phyloP scores from a whole-genome alignment of 441 rosid species.

The Pelargonium fulgidum region DNA sequence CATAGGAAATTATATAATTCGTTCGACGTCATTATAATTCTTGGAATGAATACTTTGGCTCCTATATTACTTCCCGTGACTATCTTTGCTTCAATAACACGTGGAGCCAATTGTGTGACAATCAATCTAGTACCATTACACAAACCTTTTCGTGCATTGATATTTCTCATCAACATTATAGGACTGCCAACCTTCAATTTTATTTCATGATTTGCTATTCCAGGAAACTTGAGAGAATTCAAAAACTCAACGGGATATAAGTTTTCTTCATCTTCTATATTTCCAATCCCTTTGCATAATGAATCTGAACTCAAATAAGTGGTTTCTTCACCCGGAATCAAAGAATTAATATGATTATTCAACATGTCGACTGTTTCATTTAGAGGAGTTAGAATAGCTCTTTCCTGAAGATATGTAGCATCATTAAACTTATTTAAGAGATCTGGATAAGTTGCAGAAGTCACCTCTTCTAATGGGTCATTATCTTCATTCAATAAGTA shows the following conservation, averaged over 20 bases:
- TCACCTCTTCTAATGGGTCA: neutral
- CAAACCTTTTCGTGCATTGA: neutral
- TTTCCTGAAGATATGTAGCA: neutral
- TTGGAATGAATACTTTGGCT: neutral
- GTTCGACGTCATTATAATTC: neutral
- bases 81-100: neutral
- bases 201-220: neutral
- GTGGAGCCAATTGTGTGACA: neutral
- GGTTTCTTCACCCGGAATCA: neutral
- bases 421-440: neutral
- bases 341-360: neutral
- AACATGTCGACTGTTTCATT: constrained; percentile 9
- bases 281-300: neutral
- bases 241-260: constrained; percentile 8
- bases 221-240: neutral
- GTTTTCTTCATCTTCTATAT: neutral
- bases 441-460: neutral
- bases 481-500: neutral
- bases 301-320: neutral
- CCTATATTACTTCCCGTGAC: neutral
- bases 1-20: too few species aligned
- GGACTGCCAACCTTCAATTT: neutral
- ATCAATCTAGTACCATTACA: constrained; percentile 13
- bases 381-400: constrained; percentile 1
- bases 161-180: constrained; percentile 16